Evolutionary conservation across 2,329 filamentous ascomycete species (phyloP), one percentile per base, ranked within the genome.

Genomic region (Colletotrichum spaethianum): DNA sequence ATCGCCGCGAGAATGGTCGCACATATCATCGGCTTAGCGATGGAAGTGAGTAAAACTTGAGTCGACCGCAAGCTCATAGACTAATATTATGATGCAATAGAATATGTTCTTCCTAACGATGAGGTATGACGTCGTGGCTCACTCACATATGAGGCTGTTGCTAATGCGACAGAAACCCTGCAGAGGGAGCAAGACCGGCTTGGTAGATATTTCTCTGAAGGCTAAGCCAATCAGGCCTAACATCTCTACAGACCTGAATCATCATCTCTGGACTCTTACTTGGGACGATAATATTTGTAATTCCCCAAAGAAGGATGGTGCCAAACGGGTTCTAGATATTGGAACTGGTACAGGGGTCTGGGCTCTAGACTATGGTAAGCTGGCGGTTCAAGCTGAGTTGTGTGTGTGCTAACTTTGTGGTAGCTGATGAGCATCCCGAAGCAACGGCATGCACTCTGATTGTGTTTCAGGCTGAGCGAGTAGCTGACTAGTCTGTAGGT

Each of bases 241-340:
- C 23, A 11, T 44, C 12, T 26, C 18, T 18, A 4, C 26, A 78
- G 80, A 83, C 63, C 71, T 83, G 0, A 80, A 81, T 73, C 81
- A 83, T 62, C 78, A 82, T 38, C 72, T 83, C 0, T 81, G 80
- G 57, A 42, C 70, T 0, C 70, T 83, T 6, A 82, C 80, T 0
- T 76, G 81, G 28, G 76, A 78, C 1, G 76, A 76, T 9, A 77
- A 79, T 18, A 73, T 83, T 0, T 79, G 73, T 38, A 53, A 76
- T 0, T 75, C 73, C 3, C 82, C 82, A 0, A 75, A 74, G 16
- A 73, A 78, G 16, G 33, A 67, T 4, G 68, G 72, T 4, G 48
- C 72, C 0, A 69, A 56, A n/a, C 66, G 74, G 1, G 76, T 78
- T 6, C 72, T 78, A 0, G 77, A 78, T 31, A 38, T 73, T 1